Evolutionary conservation across 2,329 filamentous ascomycete genomes (phyloP).

Genomic region (Penicillium sp.): DNA sequence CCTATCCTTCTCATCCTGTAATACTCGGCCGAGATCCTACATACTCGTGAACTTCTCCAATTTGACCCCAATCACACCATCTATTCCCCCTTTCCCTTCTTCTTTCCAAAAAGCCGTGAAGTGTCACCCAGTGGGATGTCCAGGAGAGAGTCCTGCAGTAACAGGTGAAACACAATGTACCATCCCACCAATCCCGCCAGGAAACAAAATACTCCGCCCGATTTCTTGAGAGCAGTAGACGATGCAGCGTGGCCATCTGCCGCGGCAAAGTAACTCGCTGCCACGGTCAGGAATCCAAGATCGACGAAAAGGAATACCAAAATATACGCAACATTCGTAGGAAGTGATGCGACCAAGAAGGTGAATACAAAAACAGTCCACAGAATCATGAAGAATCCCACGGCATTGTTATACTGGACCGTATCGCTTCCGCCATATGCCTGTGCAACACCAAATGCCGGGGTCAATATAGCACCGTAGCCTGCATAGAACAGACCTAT

Average conservation of each 20-base stretch:
- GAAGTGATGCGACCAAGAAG: constrained; percentile 47
- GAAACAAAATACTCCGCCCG: constrained; percentile 50
- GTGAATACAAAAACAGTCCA: constrained; percentile 50
- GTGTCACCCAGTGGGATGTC: constrained; percentile 46
- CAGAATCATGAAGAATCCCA: constrained; percentile 51
- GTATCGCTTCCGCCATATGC: constrained; percentile 44
- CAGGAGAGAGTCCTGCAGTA: constrained; percentile 42
- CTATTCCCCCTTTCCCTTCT: constrained; percentile 16
- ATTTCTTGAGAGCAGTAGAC: constrained; percentile 42
- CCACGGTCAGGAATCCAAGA: constrained; percentile 45
- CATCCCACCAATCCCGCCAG: constrained; percentile 48
- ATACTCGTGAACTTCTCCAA: background rate
- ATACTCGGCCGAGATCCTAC: background rate
- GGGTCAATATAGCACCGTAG: constrained; percentile 50
- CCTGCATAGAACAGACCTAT: constrained; percentile 51
- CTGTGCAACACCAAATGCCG: constrained; percentile 46
- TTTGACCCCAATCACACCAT: background rate
- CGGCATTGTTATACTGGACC: constrained; percentile 48
- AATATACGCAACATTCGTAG: constrained; percentile 49
- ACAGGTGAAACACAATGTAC: constrained; percentile 45
- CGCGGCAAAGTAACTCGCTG: constrained; percentile 46
- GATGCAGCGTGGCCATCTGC: constrained; percentile 43
- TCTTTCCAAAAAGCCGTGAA: constrained; percentile 40
- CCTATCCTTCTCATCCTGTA: background rate
- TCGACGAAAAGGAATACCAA: constrained; percentile 50